Evolutionary conservation across 75 land plant species (phyloP).

Genomic region (Cunninghamia lanceolata): DNA sequence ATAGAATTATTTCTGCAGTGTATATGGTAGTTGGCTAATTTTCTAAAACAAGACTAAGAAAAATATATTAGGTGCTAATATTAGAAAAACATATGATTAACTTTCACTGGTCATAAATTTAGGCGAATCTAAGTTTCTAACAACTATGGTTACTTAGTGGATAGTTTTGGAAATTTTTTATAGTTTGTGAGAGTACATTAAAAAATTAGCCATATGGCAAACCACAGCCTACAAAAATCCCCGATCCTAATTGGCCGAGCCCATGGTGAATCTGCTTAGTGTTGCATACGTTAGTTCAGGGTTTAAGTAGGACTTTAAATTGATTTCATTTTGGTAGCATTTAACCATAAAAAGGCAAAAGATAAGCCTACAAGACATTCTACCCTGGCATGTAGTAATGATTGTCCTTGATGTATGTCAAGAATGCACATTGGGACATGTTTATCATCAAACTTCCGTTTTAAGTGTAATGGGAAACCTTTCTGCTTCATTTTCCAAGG

Average conservation of each 20-base stretch:
- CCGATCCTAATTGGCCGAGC: neutral
- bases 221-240: neutral
- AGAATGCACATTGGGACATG: neutral
- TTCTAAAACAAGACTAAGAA: neutral
- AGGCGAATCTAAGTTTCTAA: neutral
- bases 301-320: neutral
- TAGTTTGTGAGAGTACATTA: neutral
- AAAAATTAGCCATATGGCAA: neutral
- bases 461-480: neutral
- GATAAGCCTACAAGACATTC: neutral
- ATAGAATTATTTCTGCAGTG: neutral
- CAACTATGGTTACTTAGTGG: neutral
- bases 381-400: neutral
- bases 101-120: neutral
- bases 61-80: neutral
- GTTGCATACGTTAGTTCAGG: neutral
- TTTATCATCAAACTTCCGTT: neutral
- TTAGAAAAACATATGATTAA: neutral
- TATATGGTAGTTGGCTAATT: neutral
- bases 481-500: constrained; percentile 6
- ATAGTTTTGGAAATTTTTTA: neutral
- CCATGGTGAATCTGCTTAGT: neutral
- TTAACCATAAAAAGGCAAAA: neutral
- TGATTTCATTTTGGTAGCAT: neutral
- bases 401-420: neutral